These are phyloP conservation scores for Aspergillus ochraceoroseus DNA, from an alignment of 2,329 filamentous ascomycete species.

Conservation along the genomic window DNA sequence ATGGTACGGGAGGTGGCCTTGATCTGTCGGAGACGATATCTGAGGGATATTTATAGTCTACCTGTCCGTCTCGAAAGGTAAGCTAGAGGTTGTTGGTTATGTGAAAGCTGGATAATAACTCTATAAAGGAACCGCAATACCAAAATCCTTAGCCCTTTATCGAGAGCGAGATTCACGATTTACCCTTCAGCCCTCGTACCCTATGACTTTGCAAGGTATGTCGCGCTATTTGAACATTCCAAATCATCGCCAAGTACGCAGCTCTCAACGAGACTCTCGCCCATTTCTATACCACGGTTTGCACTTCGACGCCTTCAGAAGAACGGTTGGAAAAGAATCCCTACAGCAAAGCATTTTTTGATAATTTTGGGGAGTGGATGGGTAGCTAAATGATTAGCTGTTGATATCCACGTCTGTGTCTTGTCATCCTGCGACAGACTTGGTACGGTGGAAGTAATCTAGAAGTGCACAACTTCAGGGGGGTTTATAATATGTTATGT, in stretches of 20 bases:
- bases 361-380: slow-evolving; percentile 1
- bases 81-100: background rate
- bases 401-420: no score
- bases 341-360: background rate
- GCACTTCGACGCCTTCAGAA: background rate
- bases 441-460: no score
- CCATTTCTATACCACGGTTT: background rate
- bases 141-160: background rate
- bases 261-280: background rate
- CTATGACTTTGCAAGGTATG: slow-evolving; percentile 2
- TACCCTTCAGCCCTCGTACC: background rate
- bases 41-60: no score
- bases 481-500: no score
- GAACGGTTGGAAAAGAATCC: background rate
- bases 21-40: no score
- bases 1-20: no score
- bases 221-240: background rate
- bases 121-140: background rate
- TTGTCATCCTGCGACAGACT: no score
- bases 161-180: slow-evolving; percentile 1
- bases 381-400: no score
- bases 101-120: slow-evolving; percentile 1
- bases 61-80: slow-evolving; percentile 2
- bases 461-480: no score
- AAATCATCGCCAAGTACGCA: background rate